phyloP scores from a whole-genome alignment of 2,329 filamentous ascomycete genomes.

The Plectosphaerella cucumerina region DNA sequence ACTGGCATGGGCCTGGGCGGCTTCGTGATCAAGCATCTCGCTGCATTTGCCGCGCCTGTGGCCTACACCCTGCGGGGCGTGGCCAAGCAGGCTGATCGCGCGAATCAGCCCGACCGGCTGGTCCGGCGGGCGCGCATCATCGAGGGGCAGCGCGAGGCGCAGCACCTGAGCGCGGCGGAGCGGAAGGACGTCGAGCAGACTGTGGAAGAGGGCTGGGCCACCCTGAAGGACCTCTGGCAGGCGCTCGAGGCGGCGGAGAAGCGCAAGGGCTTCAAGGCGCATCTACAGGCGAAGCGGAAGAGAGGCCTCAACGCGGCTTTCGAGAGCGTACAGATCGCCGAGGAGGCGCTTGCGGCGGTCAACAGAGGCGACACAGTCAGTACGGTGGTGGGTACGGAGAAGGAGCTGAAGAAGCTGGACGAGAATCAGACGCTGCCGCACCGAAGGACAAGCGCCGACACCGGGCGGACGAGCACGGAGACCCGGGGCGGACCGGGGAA shows the following conservation, averaged over 20 bases:
- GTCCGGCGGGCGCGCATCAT: constrained; percentile 55
- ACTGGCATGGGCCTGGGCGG: constrained; percentile 61
- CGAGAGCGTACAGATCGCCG: constrained; percentile 43
- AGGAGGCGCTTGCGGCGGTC: constrained; percentile 39
- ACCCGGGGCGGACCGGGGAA: not conserved
- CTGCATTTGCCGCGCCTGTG: constrained; percentile 55
- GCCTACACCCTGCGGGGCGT: constrained; percentile 63
- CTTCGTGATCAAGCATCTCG: constrained; percentile 60
- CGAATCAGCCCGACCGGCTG: constrained; percentile 46
- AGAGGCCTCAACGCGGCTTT: constrained; percentile 40
- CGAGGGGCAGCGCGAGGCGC: constrained; percentile 48
- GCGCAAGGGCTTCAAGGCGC: constrained; percentile 28
- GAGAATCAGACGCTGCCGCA: constrained; percentile 9
- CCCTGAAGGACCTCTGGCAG: constrained; percentile 34
- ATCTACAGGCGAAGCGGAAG: constrained; percentile 25
- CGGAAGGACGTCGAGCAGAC: constrained; percentile 21
- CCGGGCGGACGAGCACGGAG: not conserved
- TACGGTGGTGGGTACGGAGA: constrained; percentile 19
- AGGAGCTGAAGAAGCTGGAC: constrained; percentile 15
- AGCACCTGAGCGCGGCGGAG: constrained; percentile 26
- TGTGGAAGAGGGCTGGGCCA: constrained; percentile 35
- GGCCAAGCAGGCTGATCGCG: constrained; percentile 53
- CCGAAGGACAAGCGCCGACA: constrained; percentile 5
- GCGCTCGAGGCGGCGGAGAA: constrained; percentile 28
- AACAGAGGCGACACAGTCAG: constrained; percentile 37